Evolutionary conservation across 2,329 filamentous ascomycete species (phyloP).

Genomic region (Penicillium sp.): DNA sequence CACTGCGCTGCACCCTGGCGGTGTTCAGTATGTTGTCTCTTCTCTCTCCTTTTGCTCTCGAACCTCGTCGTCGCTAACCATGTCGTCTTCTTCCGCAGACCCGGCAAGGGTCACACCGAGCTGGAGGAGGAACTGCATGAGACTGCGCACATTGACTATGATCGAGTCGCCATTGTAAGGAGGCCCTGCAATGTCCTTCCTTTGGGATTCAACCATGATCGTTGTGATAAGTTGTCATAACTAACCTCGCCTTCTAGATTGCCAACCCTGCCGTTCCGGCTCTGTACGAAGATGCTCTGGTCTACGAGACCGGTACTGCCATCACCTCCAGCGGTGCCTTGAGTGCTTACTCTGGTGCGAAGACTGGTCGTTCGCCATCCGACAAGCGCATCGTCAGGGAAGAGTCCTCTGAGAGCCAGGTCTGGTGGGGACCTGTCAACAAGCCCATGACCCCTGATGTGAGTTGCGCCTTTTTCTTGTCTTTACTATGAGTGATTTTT

Average conservation of each 20-base stretch:
- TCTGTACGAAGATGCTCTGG: constrained; percentile 97
- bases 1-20: constrained; percentile 83
- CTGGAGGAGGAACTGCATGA: constrained; percentile 97
- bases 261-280: constrained; percentile 94
- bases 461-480: constrained; percentile 47
- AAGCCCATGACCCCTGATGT: constrained; percentile 98
- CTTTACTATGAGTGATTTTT: constrained; percentile 13
- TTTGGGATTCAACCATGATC: constrained; percentile 10
- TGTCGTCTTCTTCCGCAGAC: constrained; percentile 53
- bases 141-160: constrained; percentile 97
- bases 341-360: constrained; percentile 95
- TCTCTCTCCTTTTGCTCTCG: constrained; percentile 8
- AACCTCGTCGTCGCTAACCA: constrained; percentile 18
- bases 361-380: constrained; percentile 92
- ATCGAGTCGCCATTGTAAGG: constrained; percentile 92
- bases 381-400: constrained; percentile 99
- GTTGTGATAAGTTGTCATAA: constrained; percentile 3
- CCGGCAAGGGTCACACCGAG: constrained; percentile 85
- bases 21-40: constrained; percentile 71
- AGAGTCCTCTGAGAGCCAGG: constrained; percentile 77
- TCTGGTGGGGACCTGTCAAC: constrained; percentile 99
- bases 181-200: constrained; percentile 5
- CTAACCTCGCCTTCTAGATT: constrained; percentile 45
- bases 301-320: constrained; percentile 95
- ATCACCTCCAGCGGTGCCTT: constrained; percentile 94